phyloP scores from a whole-genome alignment of 768 basidiomycete species.

The Suillus lakei region DNA sequence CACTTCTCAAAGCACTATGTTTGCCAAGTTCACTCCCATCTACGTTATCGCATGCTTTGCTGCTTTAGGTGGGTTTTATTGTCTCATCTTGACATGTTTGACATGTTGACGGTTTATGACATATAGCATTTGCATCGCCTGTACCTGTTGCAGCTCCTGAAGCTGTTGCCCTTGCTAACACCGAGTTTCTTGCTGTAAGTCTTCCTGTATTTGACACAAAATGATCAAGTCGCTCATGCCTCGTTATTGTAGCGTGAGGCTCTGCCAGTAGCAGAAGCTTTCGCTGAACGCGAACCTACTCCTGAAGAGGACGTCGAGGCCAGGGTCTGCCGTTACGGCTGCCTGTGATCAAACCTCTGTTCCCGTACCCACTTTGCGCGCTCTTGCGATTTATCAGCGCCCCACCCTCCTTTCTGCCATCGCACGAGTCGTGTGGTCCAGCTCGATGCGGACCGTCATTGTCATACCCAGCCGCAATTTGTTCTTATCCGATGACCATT shows the following conservation, averaged over 20 bases:
- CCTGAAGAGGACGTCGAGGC: conserved; percentile 16
- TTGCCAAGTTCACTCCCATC: conserved; percentile 30
- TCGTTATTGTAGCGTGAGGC: conserved; percentile 13
- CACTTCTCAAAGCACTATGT: conserved; percentile 27
- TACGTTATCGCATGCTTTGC: conserved; percentile 34
- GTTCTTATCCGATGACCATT: conserved; percentile 9
- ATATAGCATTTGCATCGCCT: conserved; percentile 33
- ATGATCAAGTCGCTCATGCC: neutral
- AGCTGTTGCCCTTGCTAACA: neutral
- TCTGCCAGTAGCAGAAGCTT: conserved; percentile 15
- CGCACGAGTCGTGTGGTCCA: neutral
- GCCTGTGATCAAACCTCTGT: conserved; percentile 12
- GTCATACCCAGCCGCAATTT: neutral
- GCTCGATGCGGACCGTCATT: conserved; percentile 1
- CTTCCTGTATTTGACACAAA: neutral
- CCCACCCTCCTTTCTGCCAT: neutral
- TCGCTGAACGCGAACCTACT: conserved; percentile 17
- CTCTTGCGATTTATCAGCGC: neutral
- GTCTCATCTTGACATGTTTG: neutral
- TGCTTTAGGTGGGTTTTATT: conserved; percentile 26
- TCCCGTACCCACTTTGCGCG: neutral
- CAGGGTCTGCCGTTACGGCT: conserved; percentile 21
- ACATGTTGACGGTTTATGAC: neutral
- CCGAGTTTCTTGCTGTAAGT: conserved; percentile 25
- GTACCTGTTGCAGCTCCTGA: conserved; percentile 23